Evolutionary conservation across 768 basidiomycete species (phyloP), one percentile per base, ranked within the genome.

Genomic region (Leccinellum albellum): DNA sequence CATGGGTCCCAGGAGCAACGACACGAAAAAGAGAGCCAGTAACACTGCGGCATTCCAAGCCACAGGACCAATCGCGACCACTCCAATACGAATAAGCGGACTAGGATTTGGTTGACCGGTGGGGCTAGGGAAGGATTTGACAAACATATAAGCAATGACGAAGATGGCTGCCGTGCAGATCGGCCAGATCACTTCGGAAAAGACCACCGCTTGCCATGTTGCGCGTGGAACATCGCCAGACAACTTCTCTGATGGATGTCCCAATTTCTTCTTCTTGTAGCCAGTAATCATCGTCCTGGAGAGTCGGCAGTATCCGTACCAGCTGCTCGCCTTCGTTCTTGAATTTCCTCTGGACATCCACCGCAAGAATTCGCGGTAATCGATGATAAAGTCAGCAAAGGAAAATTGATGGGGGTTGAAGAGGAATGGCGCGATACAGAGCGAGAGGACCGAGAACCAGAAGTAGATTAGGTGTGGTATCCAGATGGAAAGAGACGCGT

Each of bases 391-490:
- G 75, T 99, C 97, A 65, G 92, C 76, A 71, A 88, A 92, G 10
- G 93, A 92, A 82, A 98, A 99, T 73, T 98, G 97, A 74, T 99
- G 96, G n/a, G 97, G 97, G 76, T 99, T 99, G 85, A 99, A 99
- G 58, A 99, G 61, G 86, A 98, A 99, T 0, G 97, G 97, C 33
- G 97, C 94, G 64, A 98, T 82, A 74, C 93, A 96, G 20, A 99
- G 84, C 10, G 95, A 94, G 57, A 95, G 73, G 56, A 98, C 93
- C 15, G 97, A 96, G 71, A 93, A 82, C 96, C 96, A 98, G 85
- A 98, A 99, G 81, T 98, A 99, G 75, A 96, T 92, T 64, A 98
- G 79, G 74, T 93, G 89, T 5, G 92, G 91, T 56, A 92, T 90
- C 89, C 92, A 98, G 64, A 99, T 82, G 23, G 92, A 77, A 78